phyloP scores from a whole-genome alignment of 129 eudicot genomes.

The Artemisia argyi region DNA sequence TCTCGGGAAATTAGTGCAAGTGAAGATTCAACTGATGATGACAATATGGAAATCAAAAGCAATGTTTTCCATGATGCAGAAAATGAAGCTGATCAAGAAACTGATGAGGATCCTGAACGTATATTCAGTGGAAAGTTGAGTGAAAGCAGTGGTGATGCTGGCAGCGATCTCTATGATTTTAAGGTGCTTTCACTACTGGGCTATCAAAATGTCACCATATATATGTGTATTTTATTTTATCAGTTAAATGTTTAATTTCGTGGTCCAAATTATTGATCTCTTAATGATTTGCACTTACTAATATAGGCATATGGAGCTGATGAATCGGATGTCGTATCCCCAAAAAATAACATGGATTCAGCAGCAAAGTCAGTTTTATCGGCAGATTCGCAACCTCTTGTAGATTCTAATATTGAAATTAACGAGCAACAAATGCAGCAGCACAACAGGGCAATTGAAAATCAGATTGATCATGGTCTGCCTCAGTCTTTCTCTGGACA shows the following conservation, averaged over 20 bases:
- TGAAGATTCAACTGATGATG: conserved; percentile 82
- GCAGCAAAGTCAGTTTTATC: conserved; percentile 44
- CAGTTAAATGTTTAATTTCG: neutral
- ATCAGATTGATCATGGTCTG: conserved; percentile 61
- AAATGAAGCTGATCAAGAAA: conserved; percentile 81
- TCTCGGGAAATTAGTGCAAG: conserved; percentile 81
- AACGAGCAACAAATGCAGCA: conserved; percentile 41
- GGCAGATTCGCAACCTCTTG: conserved; percentile 36
- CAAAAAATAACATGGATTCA: conserved; percentile 32
- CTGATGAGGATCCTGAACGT: conserved; percentile 74
- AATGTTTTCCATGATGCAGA: conserved; percentile 89
- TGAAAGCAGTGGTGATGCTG: conserved; percentile 90
- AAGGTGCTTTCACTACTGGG: conserved; percentile 50
- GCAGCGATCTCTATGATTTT: conserved; percentile 88
- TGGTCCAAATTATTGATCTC: neutral
- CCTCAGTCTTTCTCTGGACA: conserved; percentile 49
- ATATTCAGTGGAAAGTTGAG: conserved; percentile 86
- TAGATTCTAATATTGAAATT: conserved; percentile 38
- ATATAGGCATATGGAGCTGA: conserved; percentile 68
- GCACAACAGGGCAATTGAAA: conserved; percentile 31
- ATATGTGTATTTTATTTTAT: neutral
- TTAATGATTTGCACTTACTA: conserved; percentile 21
- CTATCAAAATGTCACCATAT: neutral
- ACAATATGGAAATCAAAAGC: conserved; percentile 52
- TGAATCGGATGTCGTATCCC: conserved; percentile 72